These are phyloP conservation scores for Acidiella bohemica DNA, from an alignment of 495 filamentous ascomycete genomes.

Conservation along the genomic window DNA sequence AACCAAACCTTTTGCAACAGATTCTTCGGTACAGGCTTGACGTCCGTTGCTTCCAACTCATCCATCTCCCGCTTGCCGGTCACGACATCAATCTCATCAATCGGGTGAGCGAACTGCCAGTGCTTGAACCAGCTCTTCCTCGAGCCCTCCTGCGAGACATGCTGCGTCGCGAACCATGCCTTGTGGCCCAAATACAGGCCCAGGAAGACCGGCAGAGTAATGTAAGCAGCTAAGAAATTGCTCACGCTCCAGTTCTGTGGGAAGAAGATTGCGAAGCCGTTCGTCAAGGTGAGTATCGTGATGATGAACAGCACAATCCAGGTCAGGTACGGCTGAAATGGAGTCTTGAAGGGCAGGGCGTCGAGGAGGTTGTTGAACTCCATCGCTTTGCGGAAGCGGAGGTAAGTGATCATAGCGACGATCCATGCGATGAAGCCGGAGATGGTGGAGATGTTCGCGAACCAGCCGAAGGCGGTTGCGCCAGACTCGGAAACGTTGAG, in stretches of 20 bases:
- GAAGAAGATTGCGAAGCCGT: slow-evolving; percentile 29
- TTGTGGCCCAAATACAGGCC: slow-evolving; percentile 25
- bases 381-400: slow-evolving; percentile 37
- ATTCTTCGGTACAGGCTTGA: slow-evolving; percentile 21
- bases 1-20: slow-evolving; percentile 22
- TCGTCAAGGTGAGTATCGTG: slow-evolving; percentile 23
- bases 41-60: slow-evolving; percentile 20
- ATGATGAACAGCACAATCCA: slow-evolving; percentile 10
- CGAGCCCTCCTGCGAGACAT: neutral
- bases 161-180: slow-evolving; percentile 4
- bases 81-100: slow-evolving; percentile 20
- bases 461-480: slow-evolving; percentile 29
- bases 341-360: slow-evolving; percentile 14
- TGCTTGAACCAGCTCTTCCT: neutral
- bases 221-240: slow-evolving; percentile 24
- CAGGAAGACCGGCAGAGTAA: slow-evolving; percentile 26
- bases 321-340: slow-evolving; percentile 19
- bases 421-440: slow-evolving; percentile 28
- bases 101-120: slow-evolving; percentile 5
- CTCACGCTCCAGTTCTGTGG: slow-evolving; percentile 23
- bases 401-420: slow-evolving; percentile 23
- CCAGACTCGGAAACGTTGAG: slow-evolving; percentile 44
- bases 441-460: slow-evolving; percentile 27
- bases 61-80: slow-evolving; percentile 25
- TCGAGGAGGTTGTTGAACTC: slow-evolving; percentile 28